phyloP scores from a whole-genome alignment of 345 rosid species.

The Eucalyptus erythrocorys region DNA sequence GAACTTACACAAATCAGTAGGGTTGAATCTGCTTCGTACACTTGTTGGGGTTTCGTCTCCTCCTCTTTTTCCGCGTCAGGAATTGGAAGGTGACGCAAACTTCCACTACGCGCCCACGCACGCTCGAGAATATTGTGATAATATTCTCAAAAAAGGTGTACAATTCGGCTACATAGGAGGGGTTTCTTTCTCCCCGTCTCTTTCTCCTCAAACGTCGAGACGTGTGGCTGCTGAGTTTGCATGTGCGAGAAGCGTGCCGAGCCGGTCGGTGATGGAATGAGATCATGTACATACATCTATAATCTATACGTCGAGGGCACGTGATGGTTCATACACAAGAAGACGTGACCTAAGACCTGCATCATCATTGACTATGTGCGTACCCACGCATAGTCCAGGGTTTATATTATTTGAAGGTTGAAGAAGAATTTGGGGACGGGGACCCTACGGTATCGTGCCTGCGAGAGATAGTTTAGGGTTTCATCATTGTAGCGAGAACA shows the following conservation, averaged over 20 bases:
- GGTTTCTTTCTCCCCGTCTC: not conserved
- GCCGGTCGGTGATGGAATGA: not conserved
- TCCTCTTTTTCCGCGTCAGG: not conserved
- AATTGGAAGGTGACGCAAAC: not conserved
- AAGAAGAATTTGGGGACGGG: not conserved
- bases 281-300: not conserved
- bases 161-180: not conserved
- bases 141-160: not conserved
- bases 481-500: slow-evolving; percentile 10
- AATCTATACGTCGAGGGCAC: not conserved
- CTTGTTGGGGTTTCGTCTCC: not conserved
- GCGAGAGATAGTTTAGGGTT: not conserved
- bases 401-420: not conserved
- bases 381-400: not conserved
- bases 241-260: not conserved
- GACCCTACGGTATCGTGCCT: not conserved
- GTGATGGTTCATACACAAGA: not conserved
- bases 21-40: not conserved
- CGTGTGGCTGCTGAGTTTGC: not conserved
- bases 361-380: not conserved
- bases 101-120: not conserved
- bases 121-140: not conserved
- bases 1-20: not conserved
- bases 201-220: not conserved
- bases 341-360: not conserved